These are phyloP conservation scores for Dryadomyces quercus-mongolicae DNA, from an alignment of 2,329 filamentous ascomycete genomes.

Conservation along the genomic window DNA sequence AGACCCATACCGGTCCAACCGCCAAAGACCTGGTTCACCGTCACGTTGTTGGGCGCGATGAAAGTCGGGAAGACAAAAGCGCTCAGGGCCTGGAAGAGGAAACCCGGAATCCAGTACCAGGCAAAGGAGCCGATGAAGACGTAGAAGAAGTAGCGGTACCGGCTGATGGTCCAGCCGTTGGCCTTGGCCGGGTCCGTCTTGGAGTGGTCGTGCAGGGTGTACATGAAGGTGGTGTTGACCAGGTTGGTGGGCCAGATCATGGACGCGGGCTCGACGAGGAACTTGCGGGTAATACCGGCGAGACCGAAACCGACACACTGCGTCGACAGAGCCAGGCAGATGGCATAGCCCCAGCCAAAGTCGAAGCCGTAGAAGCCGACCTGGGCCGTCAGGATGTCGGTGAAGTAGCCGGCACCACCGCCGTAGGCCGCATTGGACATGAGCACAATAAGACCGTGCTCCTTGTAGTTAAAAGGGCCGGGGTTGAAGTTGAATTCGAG, in stretches of 20 bases:
- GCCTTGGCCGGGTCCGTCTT: conserved; percentile 15
- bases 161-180: conserved; percentile 4
- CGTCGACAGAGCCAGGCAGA: conserved; percentile 35
- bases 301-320: conserved; percentile 45
- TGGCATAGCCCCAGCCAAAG: conserved; percentile 31
- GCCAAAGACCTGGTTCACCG: conserved; percentile 19
- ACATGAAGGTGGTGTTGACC: conserved; percentile 32
- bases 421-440: conserved; percentile 43
- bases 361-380: conserved; percentile 17
- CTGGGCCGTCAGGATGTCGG: conserved; percentile 24
- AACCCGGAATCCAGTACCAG: conserved; percentile 40
- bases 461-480: conserved; percentile 45
- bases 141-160: conserved; percentile 27
- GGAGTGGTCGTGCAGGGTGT: conserved; percentile 31
- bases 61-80: conserved; percentile 41
- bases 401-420: conserved; percentile 32
- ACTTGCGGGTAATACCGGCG: conserved; percentile 35
- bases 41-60: conserved; percentile 31
- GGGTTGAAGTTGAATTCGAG: conserved; percentile 39
- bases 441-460: conserved; percentile 46
- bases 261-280: conserved; percentile 38
- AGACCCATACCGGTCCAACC: conserved; percentile 22
- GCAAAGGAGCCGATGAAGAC: conserved; percentile 33
- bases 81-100: conserved; percentile 31
- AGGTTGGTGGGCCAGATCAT: conserved; percentile 39